These are phyloP conservation scores for Linanthus parryae DNA, from an alignment of 148 eudicot genomes.

Conservation along the genomic window DNA sequence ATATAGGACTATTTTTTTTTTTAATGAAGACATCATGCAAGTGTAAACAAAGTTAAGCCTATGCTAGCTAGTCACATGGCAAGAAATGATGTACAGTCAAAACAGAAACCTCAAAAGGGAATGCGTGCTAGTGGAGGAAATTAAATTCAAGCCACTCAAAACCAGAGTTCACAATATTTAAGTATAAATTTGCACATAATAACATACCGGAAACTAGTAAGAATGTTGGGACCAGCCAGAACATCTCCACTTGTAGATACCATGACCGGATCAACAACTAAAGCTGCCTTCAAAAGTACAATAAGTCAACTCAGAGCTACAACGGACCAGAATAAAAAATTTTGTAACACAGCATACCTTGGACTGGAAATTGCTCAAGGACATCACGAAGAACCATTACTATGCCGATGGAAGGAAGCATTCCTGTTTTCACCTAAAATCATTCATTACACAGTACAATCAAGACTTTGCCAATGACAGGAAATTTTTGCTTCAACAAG, in stretches of 20 bases:
- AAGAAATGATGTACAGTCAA: background rate
- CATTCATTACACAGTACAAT: too few relatives aligned
- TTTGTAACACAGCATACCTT: conserved; percentile 36
- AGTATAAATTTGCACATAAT: background rate
- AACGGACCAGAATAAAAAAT: conserved; percentile 8
- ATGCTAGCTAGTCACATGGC: background rate
- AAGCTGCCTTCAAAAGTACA: conserved; percentile 62
- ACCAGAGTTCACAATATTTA: background rate
- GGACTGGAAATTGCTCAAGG: conserved; percentile 63
- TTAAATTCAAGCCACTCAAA: background rate
- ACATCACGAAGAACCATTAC: conserved; percentile 49
- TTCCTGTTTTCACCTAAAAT: conserved; percentile 85
- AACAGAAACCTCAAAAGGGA: too few relatives aligned
- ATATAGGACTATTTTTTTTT: background rate
- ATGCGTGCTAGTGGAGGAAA: background rate
- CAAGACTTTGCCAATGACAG: too few relatives aligned
- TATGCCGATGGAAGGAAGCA: conserved; percentile 83
- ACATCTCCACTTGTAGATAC: conserved; percentile 94
- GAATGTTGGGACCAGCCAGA: conserved; percentile 70
- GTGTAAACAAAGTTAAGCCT: background rate
- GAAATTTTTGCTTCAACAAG: too few relatives aligned
- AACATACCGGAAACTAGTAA: conserved; percentile 56
- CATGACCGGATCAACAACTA: conserved; percentile 98
- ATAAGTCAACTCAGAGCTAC: conserved; percentile 21
- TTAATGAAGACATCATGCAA: background rate